These are phyloP conservation scores for Ajuga reptans DNA, from an alignment of 305 asterid species.

Conservation along the genomic window DNA sequence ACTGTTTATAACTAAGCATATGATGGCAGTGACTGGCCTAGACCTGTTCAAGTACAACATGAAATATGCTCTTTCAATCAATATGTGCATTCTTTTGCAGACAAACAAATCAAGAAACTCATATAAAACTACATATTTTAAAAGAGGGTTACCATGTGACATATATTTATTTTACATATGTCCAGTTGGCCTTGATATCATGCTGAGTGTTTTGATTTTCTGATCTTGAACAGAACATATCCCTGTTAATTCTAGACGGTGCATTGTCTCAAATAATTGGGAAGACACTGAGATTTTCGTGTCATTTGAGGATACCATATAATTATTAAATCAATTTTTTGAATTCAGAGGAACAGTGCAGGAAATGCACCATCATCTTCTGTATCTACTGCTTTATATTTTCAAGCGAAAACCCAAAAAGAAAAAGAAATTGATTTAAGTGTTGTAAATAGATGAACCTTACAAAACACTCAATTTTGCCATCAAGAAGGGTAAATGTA, in stretches of 20 bases:
- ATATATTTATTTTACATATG: not conserved
- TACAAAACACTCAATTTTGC: too few species aligned
- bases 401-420: not conserved
- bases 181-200: slow-evolving; percentile 29
- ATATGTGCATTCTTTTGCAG: slow-evolving; percentile 18
- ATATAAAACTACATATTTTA: not conserved
- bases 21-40: slow-evolving; percentile 1
- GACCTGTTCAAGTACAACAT: not conserved
- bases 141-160: slow-evolving; percentile 26
- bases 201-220: slow-evolving; percentile 11
- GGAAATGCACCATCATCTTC: not conserved
- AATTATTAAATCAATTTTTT: not conserved
- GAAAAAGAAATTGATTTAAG: too few species aligned
- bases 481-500: too few species aligned
- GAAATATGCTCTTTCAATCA: not conserved
- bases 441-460: too few species aligned
- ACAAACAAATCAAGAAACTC: slow-evolving; percentile 23
- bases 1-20: not conserved
- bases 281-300: slow-evolving; percentile 18
- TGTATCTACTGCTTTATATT: not conserved
- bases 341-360: not conserved
- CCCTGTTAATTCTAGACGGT: slow-evolving; percentile 32
- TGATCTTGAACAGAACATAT: slow-evolving; percentile 32
- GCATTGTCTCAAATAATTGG: slow-evolving; percentile 21
- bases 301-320: slow-evolving; percentile 15